Evolutionary conservation across 768 basidiomycete genomes (phyloP).

Genomic region (Tylopilus sp.): DNA sequence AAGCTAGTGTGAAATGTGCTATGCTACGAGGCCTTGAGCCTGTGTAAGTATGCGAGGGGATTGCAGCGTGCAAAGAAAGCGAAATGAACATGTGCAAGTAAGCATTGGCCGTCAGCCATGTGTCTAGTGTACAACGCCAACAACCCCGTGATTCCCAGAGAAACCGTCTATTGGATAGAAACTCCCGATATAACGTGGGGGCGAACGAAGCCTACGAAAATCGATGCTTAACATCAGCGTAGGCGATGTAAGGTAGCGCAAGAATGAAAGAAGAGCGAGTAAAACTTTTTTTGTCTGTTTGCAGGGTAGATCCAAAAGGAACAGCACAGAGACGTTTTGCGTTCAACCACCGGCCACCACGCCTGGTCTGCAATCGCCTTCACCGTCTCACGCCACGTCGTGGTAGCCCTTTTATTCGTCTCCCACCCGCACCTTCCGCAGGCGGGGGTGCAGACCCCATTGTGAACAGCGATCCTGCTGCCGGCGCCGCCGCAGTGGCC

Average conservation of each 20-base stretch:
- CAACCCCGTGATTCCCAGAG: conserved; percentile 15
- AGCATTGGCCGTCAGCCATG: conserved; percentile 31
- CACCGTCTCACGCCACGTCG: conserved; percentile 34
- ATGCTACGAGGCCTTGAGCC: conserved; percentile 36
- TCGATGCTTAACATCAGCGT: conserved; percentile 27
- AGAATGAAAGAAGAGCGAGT: conserved; percentile 1
- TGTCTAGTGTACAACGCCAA: conserved; percentile 12
- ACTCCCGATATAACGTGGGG: conserved; percentile 8
- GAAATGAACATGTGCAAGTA: conserved; percentile 13
- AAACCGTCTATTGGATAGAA: conserved; percentile 9
- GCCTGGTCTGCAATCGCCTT: conserved; percentile 8
- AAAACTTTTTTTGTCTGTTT: conserved; percentile 10
- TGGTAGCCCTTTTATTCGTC: conserved; percentile 56
- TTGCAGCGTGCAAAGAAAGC: conserved; percentile 10
- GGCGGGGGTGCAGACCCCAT: conserved; percentile 55
- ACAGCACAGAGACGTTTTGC: conserved; percentile 2
- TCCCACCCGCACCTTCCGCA: conserved; percentile 32
- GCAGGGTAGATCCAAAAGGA: conserved; percentile 10
- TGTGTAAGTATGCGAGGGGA: conserved; percentile 26
- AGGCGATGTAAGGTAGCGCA: conserved; percentile 19
- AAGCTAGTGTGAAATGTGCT: conserved; percentile 19
- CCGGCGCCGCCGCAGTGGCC: conserved; percentile 31
- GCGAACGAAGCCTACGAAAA: conserved; percentile 5
- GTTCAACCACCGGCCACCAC: conserved; percentile 14
- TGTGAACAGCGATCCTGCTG: conserved; percentile 45